Percentiles rank a stretch among this genome's conserved stretches.
These are phyloP conservation scores for Trichosporon coremiiforme DNA, from an alignment of 1,284 basidiomycete species.

Conservation along the genomic window DNA sequence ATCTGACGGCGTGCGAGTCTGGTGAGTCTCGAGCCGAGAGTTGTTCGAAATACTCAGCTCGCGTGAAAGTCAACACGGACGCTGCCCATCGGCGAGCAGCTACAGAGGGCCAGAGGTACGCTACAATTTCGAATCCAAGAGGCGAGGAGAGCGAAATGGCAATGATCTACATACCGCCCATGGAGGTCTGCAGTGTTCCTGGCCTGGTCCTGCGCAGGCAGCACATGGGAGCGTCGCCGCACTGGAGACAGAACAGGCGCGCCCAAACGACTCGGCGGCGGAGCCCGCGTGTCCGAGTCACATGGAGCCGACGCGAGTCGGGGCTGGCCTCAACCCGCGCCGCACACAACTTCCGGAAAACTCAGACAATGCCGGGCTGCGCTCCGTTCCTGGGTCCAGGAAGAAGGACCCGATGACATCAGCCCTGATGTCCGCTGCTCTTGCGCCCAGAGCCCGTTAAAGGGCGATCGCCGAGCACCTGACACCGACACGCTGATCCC, in stretches of 20 bases:
- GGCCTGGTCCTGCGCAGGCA: neutral
- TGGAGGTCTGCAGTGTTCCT: neutral
- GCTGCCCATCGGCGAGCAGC: neutral
- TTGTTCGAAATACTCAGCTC: neutral
- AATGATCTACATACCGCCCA: constrained; percentile 10
- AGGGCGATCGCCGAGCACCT: neutral
- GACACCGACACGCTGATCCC: constrained; percentile 2
- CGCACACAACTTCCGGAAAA: neutral
- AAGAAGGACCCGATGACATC: neutral
- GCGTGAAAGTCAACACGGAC: neutral
- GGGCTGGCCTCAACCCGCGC: neutral
- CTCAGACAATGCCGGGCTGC: neutral
- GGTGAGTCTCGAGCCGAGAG: neutral
- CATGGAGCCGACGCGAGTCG: neutral
- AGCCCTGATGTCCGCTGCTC: neutral
- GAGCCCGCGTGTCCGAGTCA: neutral
- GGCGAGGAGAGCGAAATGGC: neutral
- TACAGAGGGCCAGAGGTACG: neutral
- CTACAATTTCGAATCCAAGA: neutral
- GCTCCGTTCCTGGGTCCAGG: neutral
- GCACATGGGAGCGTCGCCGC: neutral
- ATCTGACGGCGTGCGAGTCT: neutral
- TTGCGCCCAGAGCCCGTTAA: neutral
- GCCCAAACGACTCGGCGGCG: neutral
- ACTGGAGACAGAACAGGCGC: neutral